Evolutionary conservation across 257 asterid genomes (phyloP), one percentile per base, ranked within the genome.

Genomic region (Jasminum sambac): DNA sequence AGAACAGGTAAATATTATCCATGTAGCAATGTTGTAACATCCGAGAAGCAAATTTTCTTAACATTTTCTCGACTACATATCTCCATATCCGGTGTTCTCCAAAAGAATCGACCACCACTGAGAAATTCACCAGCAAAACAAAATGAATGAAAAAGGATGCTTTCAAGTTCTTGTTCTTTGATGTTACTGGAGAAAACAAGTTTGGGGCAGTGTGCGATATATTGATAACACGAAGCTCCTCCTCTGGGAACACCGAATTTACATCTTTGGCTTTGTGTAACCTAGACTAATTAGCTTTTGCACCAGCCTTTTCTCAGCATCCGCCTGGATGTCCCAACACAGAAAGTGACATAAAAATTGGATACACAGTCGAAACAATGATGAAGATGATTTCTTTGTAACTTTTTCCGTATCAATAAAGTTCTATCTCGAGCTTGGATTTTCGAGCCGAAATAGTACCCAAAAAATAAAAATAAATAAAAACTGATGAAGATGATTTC

Each of bases 271-370:
- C 80, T 77, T 83, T 16, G 88, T 71, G 72, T 86, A 86, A 64
- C 97, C 96, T 67, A 95, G 72, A 72, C 82, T 77, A 68, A 81
- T 79, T 67, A 95, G 84, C 89, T 91, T 94, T 57, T 86, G 90
- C 76, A 88, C 79, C 85, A 94, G 80, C 72, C 59, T 84, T 79
- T 76, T 87, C 91, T 91, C 99, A 67, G 97, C 99, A 58, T 73
- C 88, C 55, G 85, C 96, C 98, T 93, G 89, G 69, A 72, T 52
- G 73, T 41, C 63, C 21, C 71, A 17, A 44, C 69, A 62, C n/a
- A 25, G 67, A 71, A 25, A 58, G n/a, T 21, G 41, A 37, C 34
- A 39, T 55, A 21, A 41, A 58, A 52, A 24, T 8, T 39, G 19
- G 23, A 17, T 19, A 69, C 40, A 55, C 19, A 50, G 30, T 2